A percentile compares a stretch with the other conserved stretches of the same genome.
phyloP scores from a whole-genome alignment of 139 green algal species.

The Volvox africanus region DNA sequence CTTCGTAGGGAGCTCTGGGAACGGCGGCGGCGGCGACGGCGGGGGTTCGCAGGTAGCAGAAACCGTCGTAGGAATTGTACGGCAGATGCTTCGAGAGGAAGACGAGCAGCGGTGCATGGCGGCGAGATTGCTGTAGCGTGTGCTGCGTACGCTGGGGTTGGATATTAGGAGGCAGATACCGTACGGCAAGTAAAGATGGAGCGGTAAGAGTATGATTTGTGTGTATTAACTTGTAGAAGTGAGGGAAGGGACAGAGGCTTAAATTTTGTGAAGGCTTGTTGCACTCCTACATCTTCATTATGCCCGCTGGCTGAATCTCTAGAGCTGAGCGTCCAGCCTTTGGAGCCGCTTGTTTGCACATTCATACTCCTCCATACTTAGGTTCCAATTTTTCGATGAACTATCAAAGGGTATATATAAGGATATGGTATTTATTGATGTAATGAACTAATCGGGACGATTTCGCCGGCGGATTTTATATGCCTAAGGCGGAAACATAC shows the following conservation, averaged over 20 bases:
- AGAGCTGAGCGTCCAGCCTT: too few species aligned
- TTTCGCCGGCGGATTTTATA: not conserved
- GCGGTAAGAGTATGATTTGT: too few species aligned
- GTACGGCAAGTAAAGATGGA: too few species aligned
- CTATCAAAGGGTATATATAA: too few species aligned
- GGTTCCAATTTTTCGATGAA: too few species aligned
- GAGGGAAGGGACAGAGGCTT: too few species aligned
- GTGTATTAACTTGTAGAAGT: too few species aligned
- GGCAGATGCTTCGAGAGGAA: slow-evolving; percentile 43
- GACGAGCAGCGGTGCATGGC: slow-evolving; percentile 32
- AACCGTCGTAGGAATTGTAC: slow-evolving; percentile 15
- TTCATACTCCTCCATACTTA: too few species aligned
- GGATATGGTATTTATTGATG: not conserved
- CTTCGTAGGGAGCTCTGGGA: not conserved
- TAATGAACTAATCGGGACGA: not conserved
- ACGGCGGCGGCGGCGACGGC: not conserved
- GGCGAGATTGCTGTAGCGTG: not conserved
- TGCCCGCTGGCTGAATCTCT: too few species aligned
- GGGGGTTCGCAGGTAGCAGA: not conserved
- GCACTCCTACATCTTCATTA: too few species aligned
- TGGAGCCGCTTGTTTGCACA: too few species aligned
- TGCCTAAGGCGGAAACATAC: not conserved
- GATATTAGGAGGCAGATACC: not conserved
- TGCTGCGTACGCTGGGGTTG: not conserved
- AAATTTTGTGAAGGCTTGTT: too few species aligned